Base-by-base conservation (phyloP, 176 grass and related monocot genomes). In the Oryza longistaminata region DNA sequence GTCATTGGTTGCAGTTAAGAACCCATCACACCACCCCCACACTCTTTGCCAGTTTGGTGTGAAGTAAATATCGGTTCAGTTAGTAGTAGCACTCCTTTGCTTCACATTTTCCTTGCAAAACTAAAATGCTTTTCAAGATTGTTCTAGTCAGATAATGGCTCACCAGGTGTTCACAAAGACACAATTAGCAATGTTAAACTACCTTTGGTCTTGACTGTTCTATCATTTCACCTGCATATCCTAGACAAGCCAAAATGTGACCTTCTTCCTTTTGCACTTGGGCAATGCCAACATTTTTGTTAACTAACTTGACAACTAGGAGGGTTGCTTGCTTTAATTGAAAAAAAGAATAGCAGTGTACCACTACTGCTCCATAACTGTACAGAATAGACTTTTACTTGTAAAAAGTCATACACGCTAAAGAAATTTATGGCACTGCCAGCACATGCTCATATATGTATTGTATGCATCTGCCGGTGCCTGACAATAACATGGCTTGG, bases 1-100 rank as follows among this genome's bases (percentile, higher is more conserved):
- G 29, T 58, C 52, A 58, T 58, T 58, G 53, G 16, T 19, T 67
- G 35, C 35, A 82, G 83, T 86, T 78, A 86, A 86, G 25, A 86
- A 58, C 46, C 58, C 44, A 73, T 90, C 55, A 74, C 19, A 74
- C 19, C 19, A 60, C 19, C 34, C 34, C 33, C 11, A 17, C 24
- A 22, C 60, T 11, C 39, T 66, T 45, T 6, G 17, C 22, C 16
- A 55, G 81, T 83, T 79, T 40, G 16, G 3, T 78, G 17, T 49
- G 64, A 81, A 78, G 67, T 65, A 62, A 31, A 34, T 46, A 26
- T 22, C 69, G 72, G 33, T 52, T 6, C 62, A 45, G 27, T 13
- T 37, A 70, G 27, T 70, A 73, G 82, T 44, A 77, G 31, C 33
- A 48, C 58, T 29, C 10, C 24, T 90, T 40, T 40, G 66, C 43